phyloP scores from a whole-genome alignment of 2,329 filamentous ascomycete species.

The Xylariaceae sp. region DNA sequence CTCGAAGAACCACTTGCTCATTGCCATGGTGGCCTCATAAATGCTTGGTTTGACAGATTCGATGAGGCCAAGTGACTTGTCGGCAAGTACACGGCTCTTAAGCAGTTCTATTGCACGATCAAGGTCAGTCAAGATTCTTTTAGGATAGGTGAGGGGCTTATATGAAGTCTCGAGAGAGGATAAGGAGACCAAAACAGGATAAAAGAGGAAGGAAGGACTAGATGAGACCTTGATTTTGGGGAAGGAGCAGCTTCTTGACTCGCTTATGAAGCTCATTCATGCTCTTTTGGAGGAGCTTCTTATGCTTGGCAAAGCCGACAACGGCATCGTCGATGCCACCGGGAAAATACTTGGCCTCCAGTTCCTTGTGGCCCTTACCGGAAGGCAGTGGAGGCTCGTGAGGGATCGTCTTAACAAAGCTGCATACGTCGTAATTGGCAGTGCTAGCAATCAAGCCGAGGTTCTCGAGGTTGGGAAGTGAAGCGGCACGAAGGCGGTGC shows the following conservation, averaged over 20 bases:
- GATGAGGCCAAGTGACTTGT: not conserved
- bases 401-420: conserved; percentile 2
- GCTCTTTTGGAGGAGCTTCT: not conserved
- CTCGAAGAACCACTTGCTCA: conserved; percentile 4
- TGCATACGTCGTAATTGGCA: not conserved
- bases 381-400: not conserved
- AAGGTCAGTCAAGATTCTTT: not conserved
- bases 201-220: too few species aligned
- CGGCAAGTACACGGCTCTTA: not conserved
- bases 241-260: not conserved
- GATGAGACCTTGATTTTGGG: too few species aligned
- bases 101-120: not conserved
- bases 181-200: too few species aligned
- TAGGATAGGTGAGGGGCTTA: too few species aligned
- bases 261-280: conserved; percentile 4
- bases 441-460: not conserved
- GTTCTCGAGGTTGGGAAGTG: not conserved
- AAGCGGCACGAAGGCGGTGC: conserved; percentile 4
- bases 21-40: not conserved
- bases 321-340: conserved; percentile 11
- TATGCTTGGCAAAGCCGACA: conserved; percentile 8
- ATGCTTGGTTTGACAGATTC: not conserved
- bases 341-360: conserved; percentile 9
- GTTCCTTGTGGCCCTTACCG: not conserved
- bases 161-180: too few species aligned